Evolutionary conservation across 164 flowering plant genomes (phyloP).

Genomic region (Nymphaea colorata): DNA sequence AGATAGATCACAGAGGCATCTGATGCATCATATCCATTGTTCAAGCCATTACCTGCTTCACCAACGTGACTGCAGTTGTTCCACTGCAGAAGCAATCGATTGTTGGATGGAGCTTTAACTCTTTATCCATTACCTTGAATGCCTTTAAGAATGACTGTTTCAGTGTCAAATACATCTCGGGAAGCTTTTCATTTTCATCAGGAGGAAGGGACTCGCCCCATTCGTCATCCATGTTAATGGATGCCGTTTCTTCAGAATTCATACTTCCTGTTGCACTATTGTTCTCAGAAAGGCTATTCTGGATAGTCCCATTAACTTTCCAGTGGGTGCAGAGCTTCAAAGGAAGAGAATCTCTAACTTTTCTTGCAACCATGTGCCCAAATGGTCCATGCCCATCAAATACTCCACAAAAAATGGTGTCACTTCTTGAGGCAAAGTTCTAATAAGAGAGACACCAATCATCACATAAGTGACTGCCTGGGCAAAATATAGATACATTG

Average conservation of each 20-base stretch:
- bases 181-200: slow-evolving; percentile 36
- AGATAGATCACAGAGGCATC: neutral
- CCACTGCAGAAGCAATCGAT: slow-evolving; percentile 86
- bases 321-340: slow-evolving; percentile 44
- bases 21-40: neutral
- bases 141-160: slow-evolving; percentile 49
- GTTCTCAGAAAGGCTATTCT: slow-evolving; percentile 12
- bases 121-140: slow-evolving; percentile 71
- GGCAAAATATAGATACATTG: neutral
- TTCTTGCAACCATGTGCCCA: slow-evolving; percentile 79
- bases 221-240: slow-evolving; percentile 40
- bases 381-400: slow-evolving; percentile 91
- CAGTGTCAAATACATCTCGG: slow-evolving; percentile 41
- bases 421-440: slow-evolving; percentile 57
- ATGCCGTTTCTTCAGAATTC: slow-evolving; percentile 36
- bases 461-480: slow-evolving; percentile 12
- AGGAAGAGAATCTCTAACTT: slow-evolving; percentile 75
- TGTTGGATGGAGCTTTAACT: slow-evolving; percentile 49
- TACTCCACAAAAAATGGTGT: slow-evolving; percentile 66
- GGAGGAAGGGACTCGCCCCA: slow-evolving; percentile 27
- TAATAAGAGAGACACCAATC: slow-evolving; percentile 10
- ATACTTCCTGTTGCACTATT: slow-evolving; percentile 21
- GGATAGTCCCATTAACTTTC: slow-evolving; percentile 19
- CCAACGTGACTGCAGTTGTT: slow-evolving; percentile 57
- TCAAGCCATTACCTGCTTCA: slow-evolving; percentile 42